Base-by-base conservation (phyloP, 192 early-diverging fungal genomes). In the Rhizophagus clarus region DNA sequence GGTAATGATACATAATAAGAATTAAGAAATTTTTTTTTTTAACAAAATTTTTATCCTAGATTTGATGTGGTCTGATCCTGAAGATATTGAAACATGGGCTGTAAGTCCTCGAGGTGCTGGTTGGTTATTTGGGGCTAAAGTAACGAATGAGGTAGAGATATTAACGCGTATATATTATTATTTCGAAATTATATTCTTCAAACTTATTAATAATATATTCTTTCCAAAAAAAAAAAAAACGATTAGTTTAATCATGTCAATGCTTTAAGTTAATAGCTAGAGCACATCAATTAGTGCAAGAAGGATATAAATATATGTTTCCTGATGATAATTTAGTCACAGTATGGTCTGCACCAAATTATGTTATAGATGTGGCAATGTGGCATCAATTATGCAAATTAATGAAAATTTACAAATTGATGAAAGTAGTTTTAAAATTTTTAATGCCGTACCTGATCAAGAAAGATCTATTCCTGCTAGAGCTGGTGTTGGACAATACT, bases 341-440 rank as follows among this genome's bases (percentile, higher is more conserved):
- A 10, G 92, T 93, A 26, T 98, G 98, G 98, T 95, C 93, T 49
- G 97, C 96, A 15, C 96, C 96, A 66, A 97, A 99, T 81, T 99
- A 99, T 99, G 97, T 83, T 98, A 98, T 85, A 90, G 97, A 32
- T 99, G 97, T 81, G 97, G 96, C 56, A 98, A 99, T 81, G 95
- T 98, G 28, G 97, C 97, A 11, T 95, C 95, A 45, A 94, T 99
- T 74, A 93, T 97, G 89, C 91, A 95, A 81, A 90, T 99, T 29
- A 88, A 93, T 72, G 91, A 95, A 80, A 86, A 86, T 40, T 84
- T 92, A 28, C 90, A 92, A 42, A 87, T 99, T 73, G 89, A 92
- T 68, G 96, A 97, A 69, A 87, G 87, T 76, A 92, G 90, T 83
- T 98, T 98, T 88, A 96, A 96, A 87, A 97, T 98, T 77, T 99